Evolutionary conservation across 1,284 basidiomycete genomes (phyloP), one percentile per base, ranked within the genome.

Genomic region (Ustilago cynodontis): DNA sequence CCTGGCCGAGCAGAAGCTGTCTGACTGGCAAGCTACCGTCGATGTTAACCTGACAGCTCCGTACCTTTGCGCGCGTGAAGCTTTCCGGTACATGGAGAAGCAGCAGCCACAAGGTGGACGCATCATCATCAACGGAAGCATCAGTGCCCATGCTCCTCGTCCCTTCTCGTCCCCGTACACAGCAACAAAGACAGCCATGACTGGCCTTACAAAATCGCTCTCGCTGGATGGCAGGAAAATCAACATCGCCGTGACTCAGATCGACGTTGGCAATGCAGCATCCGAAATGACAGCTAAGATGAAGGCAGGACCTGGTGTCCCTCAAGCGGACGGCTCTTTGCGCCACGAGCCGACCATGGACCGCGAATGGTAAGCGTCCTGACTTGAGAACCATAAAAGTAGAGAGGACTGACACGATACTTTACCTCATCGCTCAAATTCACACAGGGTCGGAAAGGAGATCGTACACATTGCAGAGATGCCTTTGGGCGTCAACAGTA

Each of bases 81-180:
- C 80, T 1, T 81, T 81, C 58, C 63, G 79, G 10, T 76, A 79
- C 65, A 79, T 82, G 79, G 55, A 70, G 43, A 79, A 71, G 55
- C 76, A 74, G 33, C 35, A 58, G 26, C 76, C 76, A 2, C 59
- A 72, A 55, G 80, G 80, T 10, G 79, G 80, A 20, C 58, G 80
- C 20, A 80, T 82, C 71, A 78, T 82, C 55, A 75, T 79, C 55
- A 82, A 82, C 45, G 80, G 80, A 41, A 75, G 71, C 39, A 76
- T 82, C 57, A 77, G 73, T 56, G 77, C 79, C 10, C 51, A 79
- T 26, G 71, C 72, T 31, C 79, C 80, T 1, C 57, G 79, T 11
- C 80, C 80, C 13, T 71, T 53, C 47, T 55, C 69, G 9, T 53
- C 65, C 29, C 57, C 69, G 41, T 75, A 82, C 62, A 81, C 80